Percentiles rank a stretch among this genome's conserved stretches.
phyloP scores from a whole-genome alignment of 305 asterid species.

The Fraxinus floribunda region DNA sequence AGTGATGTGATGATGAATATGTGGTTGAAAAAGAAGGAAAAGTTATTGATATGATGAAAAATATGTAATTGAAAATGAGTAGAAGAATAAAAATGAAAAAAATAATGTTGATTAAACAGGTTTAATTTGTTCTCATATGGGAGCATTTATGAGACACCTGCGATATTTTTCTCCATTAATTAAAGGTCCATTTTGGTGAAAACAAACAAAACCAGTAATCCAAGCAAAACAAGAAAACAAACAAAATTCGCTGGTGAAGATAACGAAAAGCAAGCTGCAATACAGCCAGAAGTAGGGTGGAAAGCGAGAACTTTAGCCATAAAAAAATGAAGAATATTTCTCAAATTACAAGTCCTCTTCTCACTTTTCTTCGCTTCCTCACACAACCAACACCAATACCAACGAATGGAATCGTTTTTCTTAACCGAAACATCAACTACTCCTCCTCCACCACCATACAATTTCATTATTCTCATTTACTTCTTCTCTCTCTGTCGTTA shows the following conservation, averaged over 20 bases:
- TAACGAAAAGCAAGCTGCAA: slow-evolving; percentile 52
- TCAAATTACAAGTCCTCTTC: slow-evolving; percentile 36
- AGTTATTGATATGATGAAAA: too few relatives aligned
- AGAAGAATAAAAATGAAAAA: too few relatives aligned
- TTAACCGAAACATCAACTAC: slow-evolving; percentile 51
- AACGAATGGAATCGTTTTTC: slow-evolving; percentile 57
- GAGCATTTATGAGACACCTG: not conserved
- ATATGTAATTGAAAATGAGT: too few relatives aligned
- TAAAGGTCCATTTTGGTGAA: not conserved
- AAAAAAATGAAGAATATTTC: slow-evolving; percentile 28
- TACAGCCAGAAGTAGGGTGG: slow-evolving; percentile 27
- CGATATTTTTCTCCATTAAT: not conserved
- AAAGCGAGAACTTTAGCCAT: slow-evolving; percentile 21
- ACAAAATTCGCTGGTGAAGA: slow-evolving; percentile 39
- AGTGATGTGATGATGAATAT: too few relatives aligned
- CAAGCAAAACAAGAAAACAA: slow-evolving; percentile 25
- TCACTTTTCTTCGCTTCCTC: slow-evolving; percentile 27
- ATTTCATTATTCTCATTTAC: slow-evolving; percentile 34
- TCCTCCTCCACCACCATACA: slow-evolving; percentile 43
- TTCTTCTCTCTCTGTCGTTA: slow-evolving; percentile 33
- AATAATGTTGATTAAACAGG: too few relatives aligned
- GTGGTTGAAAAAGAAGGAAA: too few relatives aligned
- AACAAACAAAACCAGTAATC: not conserved
- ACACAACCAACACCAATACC: slow-evolving; percentile 43
- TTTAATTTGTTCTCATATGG: not conserved